Percentiles rank a stretch among this genome's conserved stretches.
Evolutionary conservation across 495 filamentous ascomycete genomes (phyloP).

Genomic region (Neurospora tetrasperma): DNA sequence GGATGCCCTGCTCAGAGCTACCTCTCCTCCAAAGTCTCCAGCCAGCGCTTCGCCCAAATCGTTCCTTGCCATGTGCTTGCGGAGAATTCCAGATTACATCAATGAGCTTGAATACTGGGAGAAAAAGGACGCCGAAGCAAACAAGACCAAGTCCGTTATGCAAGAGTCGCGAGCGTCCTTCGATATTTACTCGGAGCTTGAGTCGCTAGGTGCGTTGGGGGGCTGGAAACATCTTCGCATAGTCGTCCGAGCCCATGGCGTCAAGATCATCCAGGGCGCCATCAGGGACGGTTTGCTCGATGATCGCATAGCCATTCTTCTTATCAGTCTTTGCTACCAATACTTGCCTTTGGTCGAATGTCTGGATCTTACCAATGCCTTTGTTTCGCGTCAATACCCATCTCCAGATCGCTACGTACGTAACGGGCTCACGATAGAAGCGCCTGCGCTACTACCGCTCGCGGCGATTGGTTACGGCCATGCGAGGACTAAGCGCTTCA

Average conservation of each 20-base stretch:
- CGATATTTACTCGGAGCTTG: slow-evolving; percentile 57
- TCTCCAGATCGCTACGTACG: slow-evolving; percentile 23
- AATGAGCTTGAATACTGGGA: slow-evolving; percentile 45
- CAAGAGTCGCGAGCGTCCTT: slow-evolving; percentile 29
- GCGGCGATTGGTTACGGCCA: slow-evolving; percentile 19
- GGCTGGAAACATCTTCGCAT: slow-evolving; percentile 59
- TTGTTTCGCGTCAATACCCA: slow-evolving; percentile 26
- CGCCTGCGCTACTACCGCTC: slow-evolving; percentile 20
- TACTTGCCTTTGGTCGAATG: slow-evolving; percentile 30
- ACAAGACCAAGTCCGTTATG: slow-evolving; percentile 32
- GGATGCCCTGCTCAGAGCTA: slow-evolving; percentile 38
- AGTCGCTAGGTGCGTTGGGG: slow-evolving; percentile 43
- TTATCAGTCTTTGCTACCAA: slow-evolving; percentile 34
- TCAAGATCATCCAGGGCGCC: slow-evolving; percentile 45
- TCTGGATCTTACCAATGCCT: slow-evolving; percentile 25
- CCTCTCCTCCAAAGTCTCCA: slow-evolving; percentile 10
- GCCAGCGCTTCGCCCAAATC: slow-evolving; percentile 27
- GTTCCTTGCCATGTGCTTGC: slow-evolving; percentile 54
- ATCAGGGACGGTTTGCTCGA: slow-evolving; percentile 38
- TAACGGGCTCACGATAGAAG: slow-evolving; percentile 9
- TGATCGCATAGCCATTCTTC: slow-evolving; percentile 24
- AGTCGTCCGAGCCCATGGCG: slow-evolving; percentile 58
- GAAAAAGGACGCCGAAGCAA: slow-evolving; percentile 38
- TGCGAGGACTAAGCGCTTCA: slow-evolving; percentile 16
- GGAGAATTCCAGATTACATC: slow-evolving; percentile 55